Conservation (phyloP, 805 yeast genomes). For the Starmerella apicola region DNA sequence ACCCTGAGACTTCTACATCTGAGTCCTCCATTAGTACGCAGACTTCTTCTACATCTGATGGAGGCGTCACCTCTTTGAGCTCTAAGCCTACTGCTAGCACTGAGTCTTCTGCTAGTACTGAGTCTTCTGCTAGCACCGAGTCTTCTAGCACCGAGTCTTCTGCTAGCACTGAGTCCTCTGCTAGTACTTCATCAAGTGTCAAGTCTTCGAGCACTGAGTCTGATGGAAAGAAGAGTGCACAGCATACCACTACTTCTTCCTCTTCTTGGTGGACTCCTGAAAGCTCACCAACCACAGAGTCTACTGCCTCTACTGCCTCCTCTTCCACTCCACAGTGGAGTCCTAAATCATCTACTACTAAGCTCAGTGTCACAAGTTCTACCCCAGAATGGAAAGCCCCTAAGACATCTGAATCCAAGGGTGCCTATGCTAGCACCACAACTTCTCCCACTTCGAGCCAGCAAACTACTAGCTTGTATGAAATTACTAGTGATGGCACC, state of each 20-base stretch:
- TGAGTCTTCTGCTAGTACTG: too few species aligned
- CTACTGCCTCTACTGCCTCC: constrained; percentile 1
- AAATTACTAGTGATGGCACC: constrained; percentile 9
- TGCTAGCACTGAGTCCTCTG: neutral
- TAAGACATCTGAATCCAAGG: neutral
- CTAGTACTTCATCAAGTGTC: neutral
- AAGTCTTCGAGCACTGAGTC: neutral
- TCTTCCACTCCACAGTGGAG: neutral
- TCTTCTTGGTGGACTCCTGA: neutral
- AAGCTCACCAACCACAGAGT: neutral
- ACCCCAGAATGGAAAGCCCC: too few species aligned
- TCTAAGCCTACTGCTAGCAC: neutral
- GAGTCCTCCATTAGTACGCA: neutral
- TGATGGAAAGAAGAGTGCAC: too few species aligned
- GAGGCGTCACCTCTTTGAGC: neutral
- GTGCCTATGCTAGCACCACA: neutral
- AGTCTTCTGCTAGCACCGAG: neutral
- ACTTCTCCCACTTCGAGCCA: neutral
- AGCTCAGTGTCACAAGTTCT: neutral
- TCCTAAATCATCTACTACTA: neutral
- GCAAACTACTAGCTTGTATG: neutral
- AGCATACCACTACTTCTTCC: neutral
- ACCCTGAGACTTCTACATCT: too few species aligned
- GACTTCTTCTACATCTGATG: neutral
- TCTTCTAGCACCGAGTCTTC: neutral